Percentiles rank a stretch among this genome's conserved stretches.
Evolutionary conservation across 1,139 yeast species (phyloP).

Genomic region (Protomyces inundatus): DNA sequence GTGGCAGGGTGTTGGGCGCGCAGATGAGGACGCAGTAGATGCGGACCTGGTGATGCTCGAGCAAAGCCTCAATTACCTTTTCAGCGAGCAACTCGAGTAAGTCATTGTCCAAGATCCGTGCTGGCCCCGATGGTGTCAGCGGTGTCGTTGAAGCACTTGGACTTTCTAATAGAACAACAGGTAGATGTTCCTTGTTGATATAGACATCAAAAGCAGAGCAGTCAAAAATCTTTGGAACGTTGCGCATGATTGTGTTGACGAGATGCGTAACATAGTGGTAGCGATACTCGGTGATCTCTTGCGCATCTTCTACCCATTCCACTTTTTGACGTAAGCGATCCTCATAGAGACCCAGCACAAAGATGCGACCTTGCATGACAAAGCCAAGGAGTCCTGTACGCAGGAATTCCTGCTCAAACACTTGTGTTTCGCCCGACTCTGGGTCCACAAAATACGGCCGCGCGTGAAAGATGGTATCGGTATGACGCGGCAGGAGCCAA

Average conservation of each 20-base stretch:
- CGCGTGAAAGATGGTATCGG: slow-evolving; percentile 75
- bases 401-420: slow-evolving; percentile 51
- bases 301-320: slow-evolving; percentile 37
- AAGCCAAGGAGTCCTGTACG: slow-evolving; percentile 91
- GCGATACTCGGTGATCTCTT: slow-evolving; percentile 40
- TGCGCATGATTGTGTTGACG: slow-evolving; percentile 70
- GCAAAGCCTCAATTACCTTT: slow-evolving; percentile 51
- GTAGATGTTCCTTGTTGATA: slow-evolving; percentile 77
- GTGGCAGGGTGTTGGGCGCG: slow-evolving; percentile 75
- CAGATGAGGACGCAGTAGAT: slow-evolving; percentile 78
- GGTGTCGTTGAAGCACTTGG: slow-evolving; percentile 52
- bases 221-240: slow-evolving; percentile 77
- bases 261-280: slow-evolving; percentile 85
- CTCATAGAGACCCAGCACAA: slow-evolving; percentile 81
- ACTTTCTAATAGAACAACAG: slow-evolving; percentile 84
- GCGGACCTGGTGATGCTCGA: slow-evolving; percentile 66
- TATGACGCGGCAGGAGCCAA: slow-evolving; percentile 66
- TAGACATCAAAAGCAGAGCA: slow-evolving; percentile 64
- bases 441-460: slow-evolving; percentile 36
- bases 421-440: slow-evolving; percentile 11
- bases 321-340: slow-evolving; percentile 72
- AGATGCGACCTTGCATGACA: slow-evolving; percentile 77
- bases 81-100: slow-evolving; percentile 63
- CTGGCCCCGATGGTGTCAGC: slow-evolving; percentile 36
- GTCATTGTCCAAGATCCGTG: slow-evolving; percentile 49